Percentiles rank a stretch among this genome's conserved stretches.
phyloP scores from a whole-genome alignment of 2,329 filamentous ascomycete genomes.

The Venturia aucupariae region DNA sequence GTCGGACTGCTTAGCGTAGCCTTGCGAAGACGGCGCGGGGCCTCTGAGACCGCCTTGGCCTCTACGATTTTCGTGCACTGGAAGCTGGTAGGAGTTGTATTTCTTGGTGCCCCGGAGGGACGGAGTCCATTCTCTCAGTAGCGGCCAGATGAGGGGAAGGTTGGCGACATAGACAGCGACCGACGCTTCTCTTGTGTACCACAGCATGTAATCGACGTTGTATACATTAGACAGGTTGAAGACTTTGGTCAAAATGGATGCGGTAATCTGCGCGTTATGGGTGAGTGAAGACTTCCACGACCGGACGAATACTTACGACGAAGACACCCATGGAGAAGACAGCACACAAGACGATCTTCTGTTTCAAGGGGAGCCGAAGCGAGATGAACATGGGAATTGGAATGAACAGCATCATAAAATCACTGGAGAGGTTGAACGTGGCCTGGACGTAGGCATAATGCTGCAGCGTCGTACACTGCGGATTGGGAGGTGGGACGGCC shows the following conservation, averaged over 20 bases:
- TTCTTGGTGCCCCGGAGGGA: conserved; percentile 20
- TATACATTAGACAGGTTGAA: conserved; percentile 38
- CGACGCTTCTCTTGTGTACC: conserved; percentile 46
- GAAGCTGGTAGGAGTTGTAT: conserved; percentile 6
- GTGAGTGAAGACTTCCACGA: neutral
- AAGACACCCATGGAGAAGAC: conserved; percentile 44
- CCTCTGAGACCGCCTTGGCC: neutral
- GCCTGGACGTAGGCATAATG: conserved; percentile 52
- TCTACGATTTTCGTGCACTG: neutral
- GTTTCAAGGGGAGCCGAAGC: conserved; percentile 40
- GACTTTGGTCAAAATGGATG: conserved; percentile 39
- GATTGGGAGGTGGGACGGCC: conserved; percentile 44
- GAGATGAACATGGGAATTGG: conserved; percentile 46
- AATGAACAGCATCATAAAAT: conserved; percentile 50
- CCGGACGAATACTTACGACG: conserved; percentile 29
- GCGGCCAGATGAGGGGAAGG: conserved; percentile 44
- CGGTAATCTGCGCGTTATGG: conserved; percentile 24
- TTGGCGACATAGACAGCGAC: conserved; percentile 47
- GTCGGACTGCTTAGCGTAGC: neutral
- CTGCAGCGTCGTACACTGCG: conserved; percentile 48
- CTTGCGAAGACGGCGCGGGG: neutral
- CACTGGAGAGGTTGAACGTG: conserved; percentile 51
- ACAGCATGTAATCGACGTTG: conserved; percentile 33
- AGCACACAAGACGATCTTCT: conserved; percentile 44
- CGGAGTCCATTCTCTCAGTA: conserved; percentile 37